phyloP scores from a whole-genome alignment of 1,284 basidiomycete species.

The Papiliotrema nemorosa region DNA sequence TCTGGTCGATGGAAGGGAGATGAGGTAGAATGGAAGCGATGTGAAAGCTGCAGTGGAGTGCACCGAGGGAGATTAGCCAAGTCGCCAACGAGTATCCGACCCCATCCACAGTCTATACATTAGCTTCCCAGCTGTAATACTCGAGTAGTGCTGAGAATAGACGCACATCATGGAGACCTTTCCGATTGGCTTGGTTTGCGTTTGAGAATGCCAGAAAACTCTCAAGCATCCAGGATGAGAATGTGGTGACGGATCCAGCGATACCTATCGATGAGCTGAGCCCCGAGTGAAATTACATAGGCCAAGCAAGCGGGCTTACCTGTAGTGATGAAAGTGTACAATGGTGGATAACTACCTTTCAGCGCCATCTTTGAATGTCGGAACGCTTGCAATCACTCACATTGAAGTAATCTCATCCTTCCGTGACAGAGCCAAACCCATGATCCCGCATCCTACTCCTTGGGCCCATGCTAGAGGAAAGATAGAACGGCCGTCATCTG shows the following conservation, averaged over 20 bases:
- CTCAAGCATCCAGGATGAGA: conserved; percentile 91
- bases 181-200: conserved; percentile 56
- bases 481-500: conserved; percentile 61
- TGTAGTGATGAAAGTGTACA: conserved; percentile 85
- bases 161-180: conserved; percentile 74
- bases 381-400: conserved; percentile 55
- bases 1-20: conserved; percentile 54
- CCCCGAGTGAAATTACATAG: background rate
- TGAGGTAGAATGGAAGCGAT: conserved; percentile 51
- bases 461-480: conserved; percentile 86
- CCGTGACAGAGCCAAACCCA: conserved; percentile 71
- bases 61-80: conserved; percentile 61
- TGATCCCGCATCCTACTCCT: conserved; percentile 82
- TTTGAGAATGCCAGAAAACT: conserved; percentile 85
- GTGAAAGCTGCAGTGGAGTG: conserved; percentile 37
- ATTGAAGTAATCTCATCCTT: conserved; percentile 68
- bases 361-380: background rate
- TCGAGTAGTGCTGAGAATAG: background rate
- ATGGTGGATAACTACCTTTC: conserved; percentile 67
- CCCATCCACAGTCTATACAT: conserved; percentile 72
- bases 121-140: background rate
- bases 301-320: conserved; percentile 52
- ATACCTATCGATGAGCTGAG: conserved; percentile 59
- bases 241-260: conserved; percentile 94
- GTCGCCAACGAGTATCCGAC: conserved; percentile 78